Evolutionary conservation across 352 stramenopile species (phyloP).

Genomic region (Blastocystis sp.): DNA sequence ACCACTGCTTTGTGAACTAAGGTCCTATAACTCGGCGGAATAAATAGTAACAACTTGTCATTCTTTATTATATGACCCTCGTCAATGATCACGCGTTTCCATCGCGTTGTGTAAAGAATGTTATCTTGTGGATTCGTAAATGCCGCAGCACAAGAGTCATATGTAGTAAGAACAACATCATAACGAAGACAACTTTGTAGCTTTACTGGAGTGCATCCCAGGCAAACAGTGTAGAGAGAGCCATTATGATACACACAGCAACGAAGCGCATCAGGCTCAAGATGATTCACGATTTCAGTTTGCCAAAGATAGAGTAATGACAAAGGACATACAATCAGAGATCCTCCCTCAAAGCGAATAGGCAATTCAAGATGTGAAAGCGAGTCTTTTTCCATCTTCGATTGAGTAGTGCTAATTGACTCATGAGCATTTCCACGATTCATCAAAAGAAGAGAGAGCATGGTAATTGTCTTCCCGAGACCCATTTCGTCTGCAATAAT

Average conservation of each 20-base stretch:
- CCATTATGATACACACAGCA: conserved; percentile 54
- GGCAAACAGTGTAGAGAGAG: neutral
- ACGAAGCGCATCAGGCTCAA: neutral
- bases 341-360: conserved; percentile 65
- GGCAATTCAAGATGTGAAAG: neutral
- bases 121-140: conserved; percentile 8
- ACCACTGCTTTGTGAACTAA: conserved; percentile 64
- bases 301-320: conserved; percentile 74
- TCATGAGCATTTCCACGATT: conserved; percentile 71
- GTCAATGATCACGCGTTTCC: conserved; percentile 79
- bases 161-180: conserved; percentile 62
- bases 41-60: conserved; percentile 71
- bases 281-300: conserved; percentile 21
- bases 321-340: conserved; percentile 76
- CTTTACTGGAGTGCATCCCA: neutral
- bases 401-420: conserved; percentile 70
- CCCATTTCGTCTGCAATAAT: conserved; percentile 83
- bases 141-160: conserved; percentile 46
- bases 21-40: conserved; percentile 58
- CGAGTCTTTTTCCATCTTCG: conserved; percentile 65
- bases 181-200: conserved; percentile 4
- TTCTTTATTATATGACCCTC: conserved; percentile 84
- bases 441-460: conserved; percentile 68
- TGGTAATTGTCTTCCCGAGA: conserved; percentile 75
- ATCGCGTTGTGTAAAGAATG: conserved; percentile 68